Percentiles rank a stretch among this genome's conserved stretches.
phyloP scores from a whole-genome alignment of 345 rosid genomes.

The Rhizophora mangle region DNA sequence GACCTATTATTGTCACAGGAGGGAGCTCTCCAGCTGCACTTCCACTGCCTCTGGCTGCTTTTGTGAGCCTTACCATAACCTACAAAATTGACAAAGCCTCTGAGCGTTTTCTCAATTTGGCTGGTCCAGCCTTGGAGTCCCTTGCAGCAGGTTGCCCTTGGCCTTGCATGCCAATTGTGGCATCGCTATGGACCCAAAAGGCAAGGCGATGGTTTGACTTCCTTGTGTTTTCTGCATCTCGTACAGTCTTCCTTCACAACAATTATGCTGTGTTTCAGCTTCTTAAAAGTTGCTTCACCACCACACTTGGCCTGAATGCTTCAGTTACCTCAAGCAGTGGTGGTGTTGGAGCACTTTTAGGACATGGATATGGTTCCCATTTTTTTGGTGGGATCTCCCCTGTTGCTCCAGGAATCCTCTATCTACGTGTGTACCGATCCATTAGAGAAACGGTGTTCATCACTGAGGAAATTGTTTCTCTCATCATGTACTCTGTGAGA shows the following conservation, averaged over 20 bases:
- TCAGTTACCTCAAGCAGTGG: slow-evolving; percentile 51
- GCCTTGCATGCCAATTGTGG: slow-evolving; percentile 94
- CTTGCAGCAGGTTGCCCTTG: slow-evolving; percentile 93
- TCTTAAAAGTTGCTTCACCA: slow-evolving; percentile 82
- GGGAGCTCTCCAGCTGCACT: slow-evolving; percentile 83
- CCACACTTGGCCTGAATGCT: slow-evolving; percentile 64
- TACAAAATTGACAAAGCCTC: slow-evolving; percentile 85
- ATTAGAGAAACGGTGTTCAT: slow-evolving; percentile 70
- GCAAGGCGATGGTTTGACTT: slow-evolving; percentile 93
- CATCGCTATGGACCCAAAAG: slow-evolving; percentile 93
- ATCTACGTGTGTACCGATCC: slow-evolving; percentile 66
- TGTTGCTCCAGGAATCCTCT: slow-evolving; percentile 90
- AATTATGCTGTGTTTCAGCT: slow-evolving; percentile 89
- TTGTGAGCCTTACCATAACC: slow-evolving; percentile 91
- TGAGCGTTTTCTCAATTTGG: slow-evolving; percentile 61
- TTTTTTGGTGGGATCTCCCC: slow-evolving; percentile 75
- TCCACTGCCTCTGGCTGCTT: slow-evolving; percentile 92
- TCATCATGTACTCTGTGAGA: slow-evolving; percentile 76
- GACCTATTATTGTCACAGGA: slow-evolving; percentile 36
- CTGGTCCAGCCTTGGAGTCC: slow-evolving; percentile 77
- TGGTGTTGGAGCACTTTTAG: slow-evolving; percentile 93
- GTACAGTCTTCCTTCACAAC: slow-evolving; percentile 83
- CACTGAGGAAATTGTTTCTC: slow-evolving; percentile 82
- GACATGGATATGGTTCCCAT: slow-evolving; percentile 91
- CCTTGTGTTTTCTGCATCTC: slow-evolving; percentile 84